Percentiles rank a stretch among this genome's conserved stretches.
phyloP scores from a whole-genome alignment of 1,284 basidiomycete species.

The Heimioporus retisporus region DNA sequence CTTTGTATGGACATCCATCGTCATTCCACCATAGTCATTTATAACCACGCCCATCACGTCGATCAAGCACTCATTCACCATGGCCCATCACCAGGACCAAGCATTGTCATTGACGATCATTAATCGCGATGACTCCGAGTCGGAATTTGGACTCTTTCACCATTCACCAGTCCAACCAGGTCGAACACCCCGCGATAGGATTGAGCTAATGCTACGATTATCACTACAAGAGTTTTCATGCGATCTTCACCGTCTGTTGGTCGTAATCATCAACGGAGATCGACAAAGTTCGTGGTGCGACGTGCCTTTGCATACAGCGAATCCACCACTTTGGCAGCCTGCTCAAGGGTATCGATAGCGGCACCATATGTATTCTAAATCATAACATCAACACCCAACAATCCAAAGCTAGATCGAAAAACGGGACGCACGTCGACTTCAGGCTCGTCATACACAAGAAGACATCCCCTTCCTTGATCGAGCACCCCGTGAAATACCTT shows the following conservation, averaged over 20 bases:
- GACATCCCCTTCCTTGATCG: conserved; percentile 94
- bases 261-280: background rate
- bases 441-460: conserved; percentile 90
- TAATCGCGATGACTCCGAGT: too few species aligned
- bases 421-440: conserved; percentile 78
- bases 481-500: conserved; percentile 95
- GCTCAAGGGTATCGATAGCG: conserved; percentile 90
- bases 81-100: too few species aligned
- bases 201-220: background rate
- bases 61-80: too few species aligned
- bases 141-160: too few species aligned
- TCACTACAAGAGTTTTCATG: conserved; percentile 25
- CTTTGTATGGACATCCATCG: background rate
- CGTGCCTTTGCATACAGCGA: conserved; percentile 90
- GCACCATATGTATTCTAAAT: conserved; percentile 85
- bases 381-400: conserved; percentile 10
- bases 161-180: too few species aligned
- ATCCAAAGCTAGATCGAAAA: background rate
- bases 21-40: too few species aligned
- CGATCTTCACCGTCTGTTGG: conserved; percentile 36
- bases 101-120: too few species aligned
- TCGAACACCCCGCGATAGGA: too few species aligned
- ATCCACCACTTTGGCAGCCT: conserved; percentile 93
- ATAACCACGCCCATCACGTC: too few species aligned
- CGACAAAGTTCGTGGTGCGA: background rate